phyloP scores from a whole-genome alignment of 441 rosid species.

The Omphalea diandra region DNA sequence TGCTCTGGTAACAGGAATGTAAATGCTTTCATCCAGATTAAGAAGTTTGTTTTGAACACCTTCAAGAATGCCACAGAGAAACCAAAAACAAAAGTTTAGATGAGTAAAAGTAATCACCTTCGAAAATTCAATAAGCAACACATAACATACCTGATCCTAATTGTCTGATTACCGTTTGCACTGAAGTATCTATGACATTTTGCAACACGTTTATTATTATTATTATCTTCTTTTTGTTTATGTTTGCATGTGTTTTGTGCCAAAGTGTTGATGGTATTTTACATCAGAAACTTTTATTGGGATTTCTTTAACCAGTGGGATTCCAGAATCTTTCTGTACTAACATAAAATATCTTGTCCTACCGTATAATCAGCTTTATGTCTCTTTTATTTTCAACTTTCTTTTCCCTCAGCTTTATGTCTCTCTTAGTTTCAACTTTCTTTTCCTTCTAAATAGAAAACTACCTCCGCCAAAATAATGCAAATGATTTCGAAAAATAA shows the following conservation, averaged over 20 bases:
- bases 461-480: not conserved
- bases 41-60: slow-evolving; percentile 86
- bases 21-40: slow-evolving; percentile 76
- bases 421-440: not conserved
- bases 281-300: not conserved
- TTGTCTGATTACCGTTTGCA: not conserved
- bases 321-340: not conserved
- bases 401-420: not conserved
- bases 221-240: too few species aligned
- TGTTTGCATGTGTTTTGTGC: too few species aligned
- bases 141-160: not conserved
- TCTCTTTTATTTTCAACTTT: not conserved
- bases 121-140: not conserved
- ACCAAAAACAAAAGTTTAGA: slow-evolving; percentile 18
- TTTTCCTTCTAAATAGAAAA: not conserved
- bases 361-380: too few species aligned
- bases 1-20: slow-evolving; percentile 78
- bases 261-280: not conserved
- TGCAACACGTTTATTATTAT: too few species aligned
- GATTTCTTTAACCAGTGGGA: not conserved
- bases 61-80: slow-evolving; percentile 31
- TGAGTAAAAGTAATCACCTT: not conserved
- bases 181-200: too few species aligned
- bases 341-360: too few species aligned
- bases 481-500: not conserved